These are phyloP conservation scores for Plasmodium cynomolgi DNA, from an alignment of 169 alveolate genomes.

Conservation along the genomic window DNA sequence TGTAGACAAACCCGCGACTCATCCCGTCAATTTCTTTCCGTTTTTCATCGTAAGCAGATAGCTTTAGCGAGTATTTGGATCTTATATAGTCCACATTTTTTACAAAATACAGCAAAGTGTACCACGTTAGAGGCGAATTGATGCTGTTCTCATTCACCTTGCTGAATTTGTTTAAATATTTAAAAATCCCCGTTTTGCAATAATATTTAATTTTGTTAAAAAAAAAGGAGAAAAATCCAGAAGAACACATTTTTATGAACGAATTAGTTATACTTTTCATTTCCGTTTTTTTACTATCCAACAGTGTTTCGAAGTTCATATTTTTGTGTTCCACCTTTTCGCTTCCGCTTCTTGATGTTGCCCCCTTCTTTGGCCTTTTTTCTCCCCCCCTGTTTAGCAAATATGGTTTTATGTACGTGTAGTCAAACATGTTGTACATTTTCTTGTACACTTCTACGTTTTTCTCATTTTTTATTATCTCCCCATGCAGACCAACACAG, in stretches of 20 bases:
- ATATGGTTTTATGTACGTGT: neutral
- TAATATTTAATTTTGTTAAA: constrained; percentile 71
- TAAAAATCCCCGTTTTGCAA: constrained; percentile 70
- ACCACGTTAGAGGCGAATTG: constrained; percentile 65
- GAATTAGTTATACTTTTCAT: constrained; percentile 58
- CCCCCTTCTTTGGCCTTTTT: neutral
- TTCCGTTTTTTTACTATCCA: constrained; percentile 18
- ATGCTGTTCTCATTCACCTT: constrained; percentile 41
- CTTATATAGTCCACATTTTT: constrained; percentile 59
- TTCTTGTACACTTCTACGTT: constrained; percentile 42
- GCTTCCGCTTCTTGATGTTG: neutral
- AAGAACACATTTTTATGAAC: constrained; percentile 54
- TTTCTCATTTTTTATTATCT: constrained; percentile 71
- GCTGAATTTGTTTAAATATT: constrained; percentile 46
- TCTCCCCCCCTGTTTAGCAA: neutral
- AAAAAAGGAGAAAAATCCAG: constrained; percentile 48
- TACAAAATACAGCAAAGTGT: constrained; percentile 49
- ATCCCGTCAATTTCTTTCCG: constrained; percentile 40
- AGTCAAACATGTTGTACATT: constrained; percentile 55
- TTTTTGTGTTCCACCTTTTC: neutral
- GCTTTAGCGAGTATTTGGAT: constrained; percentile 58
- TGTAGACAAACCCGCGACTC: constrained; percentile 70
- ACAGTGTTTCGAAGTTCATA: neutral
- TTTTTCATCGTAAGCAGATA: constrained; percentile 28
- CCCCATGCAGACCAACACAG: constrained; percentile 74